These are phyloP conservation scores for Botryotinia narcissicola DNA, from an alignment of 2,329 filamentous ascomycete genomes.

Conservation along the genomic window DNA sequence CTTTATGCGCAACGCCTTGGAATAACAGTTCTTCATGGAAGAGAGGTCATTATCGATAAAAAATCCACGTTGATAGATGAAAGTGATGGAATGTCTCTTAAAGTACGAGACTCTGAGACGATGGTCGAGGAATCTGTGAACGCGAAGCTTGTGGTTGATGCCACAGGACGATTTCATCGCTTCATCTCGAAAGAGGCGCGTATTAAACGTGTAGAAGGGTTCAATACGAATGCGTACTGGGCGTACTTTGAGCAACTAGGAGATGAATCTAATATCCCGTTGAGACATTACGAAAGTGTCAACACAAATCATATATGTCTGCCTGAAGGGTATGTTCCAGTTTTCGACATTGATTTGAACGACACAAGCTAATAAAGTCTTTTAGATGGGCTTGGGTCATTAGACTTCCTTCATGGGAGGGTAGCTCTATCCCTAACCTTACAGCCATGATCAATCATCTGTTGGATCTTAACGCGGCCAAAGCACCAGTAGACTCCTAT, in stretches of 20 bases:
- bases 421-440: constrained; percentile 31
- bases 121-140: constrained; percentile 21
- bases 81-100: not conserved
- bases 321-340: constrained; percentile 29
- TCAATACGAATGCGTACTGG: constrained; percentile 30
- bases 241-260: constrained; percentile 29
- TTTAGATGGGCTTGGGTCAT: constrained; percentile 36
- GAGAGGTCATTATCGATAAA: constrained; percentile 18
- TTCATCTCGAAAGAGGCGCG: constrained; percentile 29
- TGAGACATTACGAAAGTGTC: constrained; percentile 30
- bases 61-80: not conserved
- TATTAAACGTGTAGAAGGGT: constrained; percentile 28
- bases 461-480: constrained; percentile 29
- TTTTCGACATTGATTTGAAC: not conserved
- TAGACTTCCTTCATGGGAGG: constrained; percentile 34
- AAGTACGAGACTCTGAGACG: constrained; percentile 15
- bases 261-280: constrained; percentile 31
- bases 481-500: constrained; percentile 27
- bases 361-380: not conserved
- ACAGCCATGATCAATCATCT: constrained; percentile 34
- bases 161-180: constrained; percentile 30
- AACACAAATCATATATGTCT: constrained; percentile 37
- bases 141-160: constrained; percentile 30
- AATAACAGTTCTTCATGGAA: constrained; percentile 33
- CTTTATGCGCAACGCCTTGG: constrained; percentile 33